Evolutionary conservation across 2,329 filamentous ascomycete species (phyloP), one percentile per base, ranked within the genome.

Genomic region (Cercospora sesami): DNA sequence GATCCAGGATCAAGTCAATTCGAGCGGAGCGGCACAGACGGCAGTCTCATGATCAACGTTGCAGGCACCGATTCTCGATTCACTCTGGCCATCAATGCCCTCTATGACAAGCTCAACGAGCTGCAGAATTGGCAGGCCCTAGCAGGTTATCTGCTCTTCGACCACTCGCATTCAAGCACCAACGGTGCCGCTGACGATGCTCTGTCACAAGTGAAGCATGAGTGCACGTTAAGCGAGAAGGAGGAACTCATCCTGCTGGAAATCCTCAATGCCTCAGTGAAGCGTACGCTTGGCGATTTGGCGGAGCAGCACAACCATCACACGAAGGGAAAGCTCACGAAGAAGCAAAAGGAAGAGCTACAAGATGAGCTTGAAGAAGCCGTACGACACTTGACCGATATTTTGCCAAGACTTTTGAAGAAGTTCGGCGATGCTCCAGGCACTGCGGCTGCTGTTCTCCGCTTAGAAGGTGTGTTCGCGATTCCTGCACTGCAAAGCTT

Each of bases 371-470:
- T 92, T 70, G 93, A 97, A 75, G 89, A 91, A 60, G 89, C 91
- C 39, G 92, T 92, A 2, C 85, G 93, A 59, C 88, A 90, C 73
- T 85, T 99, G 42, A 92, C 93, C 8, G 84, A 86, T 42, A 84
- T 91, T 14, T 94, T 98, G 64, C 95, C 95, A 0, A 89, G 88
- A 71, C 86, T 99, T 2, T 83, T 99, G 62, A 97, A 91, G 80
- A 98, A 97, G 77, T 99, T 93, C 74, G 94, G 95, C 5, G 92
- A 94, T n/a, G 87, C 91, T 30, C 91, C 95, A 16, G 89, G 91
- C 75, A 94, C 94, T 26, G 93, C 94, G 1, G 91, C 93, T 9
- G 88, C 91, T 26, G 93, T 97, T 57, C 85, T 99, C 26, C 89
- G 93, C 33, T 83, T 99, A 53, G 92, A 96, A 77, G 92, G 94